Evolutionary conservation across 768 basidiomycete genomes (phyloP).

Genomic region (Fistulinella prunicolor): DNA sequence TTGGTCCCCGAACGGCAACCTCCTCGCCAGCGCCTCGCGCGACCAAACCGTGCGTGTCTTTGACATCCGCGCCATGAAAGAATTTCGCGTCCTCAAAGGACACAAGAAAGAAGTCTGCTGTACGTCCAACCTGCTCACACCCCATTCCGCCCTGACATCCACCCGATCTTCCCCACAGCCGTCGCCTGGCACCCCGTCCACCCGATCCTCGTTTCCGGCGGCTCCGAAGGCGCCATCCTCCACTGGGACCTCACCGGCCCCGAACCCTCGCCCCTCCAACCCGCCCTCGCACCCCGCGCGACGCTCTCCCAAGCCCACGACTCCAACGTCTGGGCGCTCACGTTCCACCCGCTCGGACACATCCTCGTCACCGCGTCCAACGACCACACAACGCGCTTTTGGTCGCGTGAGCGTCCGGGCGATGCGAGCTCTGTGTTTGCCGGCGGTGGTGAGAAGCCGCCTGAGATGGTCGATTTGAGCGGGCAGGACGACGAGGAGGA

Average conservation of each 20-base stretch:
- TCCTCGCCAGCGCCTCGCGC: constrained; percentile 91
- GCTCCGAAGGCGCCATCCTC: constrained; percentile 88
- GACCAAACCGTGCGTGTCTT: constrained; percentile 96
- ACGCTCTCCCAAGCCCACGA: constrained; percentile 96
- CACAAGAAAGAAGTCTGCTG: constrained; percentile 99
- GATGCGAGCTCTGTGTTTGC: constrained; percentile 75
- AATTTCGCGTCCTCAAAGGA: constrained; percentile 86
- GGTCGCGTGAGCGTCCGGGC: constrained; percentile 90
- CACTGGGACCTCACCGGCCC: constrained; percentile 90
- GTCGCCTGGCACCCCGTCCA: constrained; percentile 96
- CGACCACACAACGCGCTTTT: constrained; percentile 99
- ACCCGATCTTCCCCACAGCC: constrained; percentile 47
- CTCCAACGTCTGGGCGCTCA: constrained; percentile 93
- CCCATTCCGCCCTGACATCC: neutral
- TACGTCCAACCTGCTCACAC: constrained; percentile 41
- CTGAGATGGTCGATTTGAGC: constrained; percentile 50
- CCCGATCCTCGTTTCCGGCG: constrained; percentile 88
- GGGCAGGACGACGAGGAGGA: constrained; percentile 76
- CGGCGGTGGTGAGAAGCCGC: constrained; percentile 82
- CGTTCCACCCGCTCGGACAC: constrained; percentile 95
- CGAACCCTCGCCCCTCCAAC: constrained; percentile 37
- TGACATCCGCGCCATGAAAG: constrained; percentile 98
- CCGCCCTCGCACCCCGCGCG: constrained; percentile 62
- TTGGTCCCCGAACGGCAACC: constrained; percentile 94
- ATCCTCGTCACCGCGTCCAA: constrained; percentile 93